phyloP scores from a whole-genome alignment of 768 basidiomycete species.

The Auricularia heimuer region DNA sequence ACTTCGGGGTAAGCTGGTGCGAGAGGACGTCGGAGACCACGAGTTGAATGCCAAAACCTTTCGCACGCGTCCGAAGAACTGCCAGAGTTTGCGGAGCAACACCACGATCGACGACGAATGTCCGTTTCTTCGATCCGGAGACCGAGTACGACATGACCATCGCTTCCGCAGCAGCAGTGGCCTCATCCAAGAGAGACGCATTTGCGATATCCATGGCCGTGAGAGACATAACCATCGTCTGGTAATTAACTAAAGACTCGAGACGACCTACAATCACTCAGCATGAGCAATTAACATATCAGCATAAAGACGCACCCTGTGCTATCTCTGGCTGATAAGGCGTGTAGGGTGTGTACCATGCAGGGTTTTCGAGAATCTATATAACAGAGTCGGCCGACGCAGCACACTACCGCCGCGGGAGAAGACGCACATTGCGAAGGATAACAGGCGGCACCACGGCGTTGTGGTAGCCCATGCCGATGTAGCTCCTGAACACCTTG shows the following conservation, averaged over 20 bases:
- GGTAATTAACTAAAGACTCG: slow-evolving; percentile 93
- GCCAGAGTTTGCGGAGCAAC: slow-evolving; percentile 85
- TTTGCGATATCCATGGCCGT: slow-evolving; percentile 94
- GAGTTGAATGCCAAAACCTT: slow-evolving; percentile 86
- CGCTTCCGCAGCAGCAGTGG: slow-evolving; percentile 88
- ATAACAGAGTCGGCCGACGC: slow-evolving; percentile 1
- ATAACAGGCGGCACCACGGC: slow-evolving; percentile 95
- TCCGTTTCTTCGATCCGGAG: slow-evolving; percentile 58
- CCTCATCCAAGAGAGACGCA: slow-evolving; percentile 90
- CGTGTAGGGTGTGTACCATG: slow-evolving; percentile 96
- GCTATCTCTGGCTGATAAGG: slow-evolving; percentile 96
- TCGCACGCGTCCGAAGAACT: slow-evolving; percentile 83
- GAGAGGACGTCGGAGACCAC: slow-evolving; percentile 57
- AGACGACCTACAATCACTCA: slow-evolving; percentile 61
- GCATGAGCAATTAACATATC: slow-evolving; percentile 2
- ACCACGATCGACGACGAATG: slow-evolving; percentile 75
- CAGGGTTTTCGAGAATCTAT: slow-evolving; percentile 87
- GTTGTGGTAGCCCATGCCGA: slow-evolving; percentile 96
- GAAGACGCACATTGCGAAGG: slow-evolving; percentile 64
- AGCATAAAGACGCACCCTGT: slow-evolving; percentile 55
- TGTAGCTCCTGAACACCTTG: slow-evolving; percentile 81
- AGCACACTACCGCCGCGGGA: slow-evolving; percentile 3
- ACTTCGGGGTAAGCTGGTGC: slow-evolving; percentile 47
- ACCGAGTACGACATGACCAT: slow-evolving; percentile 90
- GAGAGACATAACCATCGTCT: slow-evolving; percentile 91